Conservation (phyloP, 805 yeast species). For the Wilhelminamyces savonicus region DNA sequence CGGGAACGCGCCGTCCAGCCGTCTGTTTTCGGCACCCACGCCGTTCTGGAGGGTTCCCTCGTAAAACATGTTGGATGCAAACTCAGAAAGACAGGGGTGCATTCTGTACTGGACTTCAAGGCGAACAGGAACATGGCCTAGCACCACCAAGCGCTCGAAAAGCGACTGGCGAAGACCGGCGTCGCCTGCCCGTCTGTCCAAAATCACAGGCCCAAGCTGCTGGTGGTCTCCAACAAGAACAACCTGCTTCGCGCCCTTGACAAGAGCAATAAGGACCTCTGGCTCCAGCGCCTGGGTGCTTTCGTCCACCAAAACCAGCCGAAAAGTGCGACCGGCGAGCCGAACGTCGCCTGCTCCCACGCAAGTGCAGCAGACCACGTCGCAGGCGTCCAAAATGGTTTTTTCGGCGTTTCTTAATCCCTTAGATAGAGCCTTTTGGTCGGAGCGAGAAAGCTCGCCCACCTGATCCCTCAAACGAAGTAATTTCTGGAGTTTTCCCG, state of each 20-base stretch:
- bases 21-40: conserved; percentile 70
- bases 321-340: conserved; percentile 49
- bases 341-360: conserved; percentile 84
- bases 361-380: conserved; percentile 87
- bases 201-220: conserved; percentile 88
- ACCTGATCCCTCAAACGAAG: conserved; percentile 51
- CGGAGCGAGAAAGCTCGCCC: conserved; percentile 61
- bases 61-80: conserved; percentile 86
- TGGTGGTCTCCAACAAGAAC: conserved; percentile 93
- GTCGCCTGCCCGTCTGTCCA: conserved; percentile 72
- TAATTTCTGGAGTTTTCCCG: conserved; percentile 54
- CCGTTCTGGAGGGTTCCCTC: conserved; percentile 92
- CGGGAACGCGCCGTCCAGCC: conserved; percentile 62
- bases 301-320: conserved; percentile 85
- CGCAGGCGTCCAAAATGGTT: conserved; percentile 47
- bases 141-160: conserved; percentile 75
- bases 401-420: conserved; percentile 44
- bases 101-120: conserved; percentile 91
- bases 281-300: conserved; percentile 94
- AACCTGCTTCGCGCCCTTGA: conserved; percentile 84
- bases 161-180: conserved; percentile 85
- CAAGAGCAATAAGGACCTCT: conserved; percentile 82
- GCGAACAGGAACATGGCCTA: conserved; percentile 81
- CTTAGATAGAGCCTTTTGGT: conserved; percentile 39
- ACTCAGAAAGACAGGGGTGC: conserved; percentile 85